Percentiles rank a stretch among this genome's conserved stretches.
These are phyloP conservation scores for Avicennia marina DNA, from an alignment of 257 asterid species.

Conservation along the genomic window DNA sequence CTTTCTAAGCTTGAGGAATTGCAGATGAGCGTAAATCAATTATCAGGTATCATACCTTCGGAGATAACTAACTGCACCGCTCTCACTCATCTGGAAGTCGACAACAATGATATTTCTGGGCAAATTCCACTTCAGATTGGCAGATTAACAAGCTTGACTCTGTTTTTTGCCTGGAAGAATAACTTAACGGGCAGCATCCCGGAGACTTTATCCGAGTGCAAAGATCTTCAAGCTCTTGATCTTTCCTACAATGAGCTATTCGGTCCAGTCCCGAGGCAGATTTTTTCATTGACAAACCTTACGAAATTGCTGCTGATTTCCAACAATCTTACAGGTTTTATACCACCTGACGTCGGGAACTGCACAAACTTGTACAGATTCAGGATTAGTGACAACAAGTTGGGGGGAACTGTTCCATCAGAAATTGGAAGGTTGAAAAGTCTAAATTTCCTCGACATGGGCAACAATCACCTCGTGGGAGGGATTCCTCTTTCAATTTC, in stretches of 20 bases:
- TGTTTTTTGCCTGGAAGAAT: slow-evolving; percentile 93
- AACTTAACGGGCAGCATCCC: slow-evolving; percentile 81
- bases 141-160: slow-evolving; percentile 43
- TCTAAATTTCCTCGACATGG: slow-evolving; percentile 77
- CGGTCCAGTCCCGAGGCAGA: slow-evolving; percentile 62
- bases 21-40: slow-evolving; percentile 76
- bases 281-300: slow-evolving; percentile 59
- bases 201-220: slow-evolving; percentile 58
- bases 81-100: slow-evolving; percentile 82
- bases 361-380: slow-evolving; percentile 81
- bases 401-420: slow-evolving; percentile 82
- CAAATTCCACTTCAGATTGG: slow-evolving; percentile 71
- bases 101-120: slow-evolving; percentile 71
- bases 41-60: slow-evolving; percentile 74
- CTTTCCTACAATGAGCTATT: slow-evolving; percentile 75
- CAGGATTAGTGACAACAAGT: slow-evolving; percentile 57
- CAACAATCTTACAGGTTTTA: slow-evolving; percentile 71
- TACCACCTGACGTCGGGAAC: slow-evolving; percentile 84
- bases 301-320: slow-evolving; percentile 71
- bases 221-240: slow-evolving; percentile 77
- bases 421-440: slow-evolving; percentile 68
- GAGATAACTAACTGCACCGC: slow-evolving; percentile 62
- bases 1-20: slow-evolving; percentile 61
- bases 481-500: slow-evolving; percentile 62
- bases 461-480: slow-evolving; percentile 64